A percentile compares a stretch with the other conserved stretches of the same genome.
These are phyloP conservation scores for Lodderomyces parapsilosis DNA, from an alignment of 1,139 yeast genomes.

Conservation along the genomic window DNA sequence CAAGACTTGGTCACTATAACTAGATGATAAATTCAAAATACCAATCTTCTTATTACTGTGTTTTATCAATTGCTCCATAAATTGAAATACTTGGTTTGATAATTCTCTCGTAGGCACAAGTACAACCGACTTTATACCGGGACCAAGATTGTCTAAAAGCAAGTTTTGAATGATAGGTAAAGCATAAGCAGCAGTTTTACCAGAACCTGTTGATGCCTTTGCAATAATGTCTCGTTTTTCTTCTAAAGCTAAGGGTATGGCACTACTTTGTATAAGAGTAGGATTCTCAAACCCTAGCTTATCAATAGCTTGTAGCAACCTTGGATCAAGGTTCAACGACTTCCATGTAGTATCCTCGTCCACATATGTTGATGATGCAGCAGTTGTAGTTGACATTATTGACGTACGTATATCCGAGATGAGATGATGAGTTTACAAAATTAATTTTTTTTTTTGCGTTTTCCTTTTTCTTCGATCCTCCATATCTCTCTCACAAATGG, in stretches of 20 bases:
- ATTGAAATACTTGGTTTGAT: slow-evolving; percentile 76
- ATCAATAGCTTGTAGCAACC: slow-evolving; percentile 81
- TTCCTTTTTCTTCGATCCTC: not conserved
- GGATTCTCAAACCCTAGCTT: slow-evolving; percentile 82
- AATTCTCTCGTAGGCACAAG: slow-evolving; percentile 86
- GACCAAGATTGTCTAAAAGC: slow-evolving; percentile 32
- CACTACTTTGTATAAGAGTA: slow-evolving; percentile 84
- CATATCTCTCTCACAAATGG: not conserved
- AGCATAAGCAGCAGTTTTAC: slow-evolving; percentile 83
- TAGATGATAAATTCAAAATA: slow-evolving; percentile 72
- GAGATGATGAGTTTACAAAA: not conserved
- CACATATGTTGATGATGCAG: slow-evolving; percentile 64
- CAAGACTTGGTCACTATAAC: slow-evolving; percentile 70
- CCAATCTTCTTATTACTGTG: slow-evolving; percentile 70
- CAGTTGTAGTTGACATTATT: slow-evolving; percentile 15
- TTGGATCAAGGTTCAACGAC: slow-evolving; percentile 69
- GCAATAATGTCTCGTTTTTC: slow-evolving; percentile 87
- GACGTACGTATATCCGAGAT: not conserved
- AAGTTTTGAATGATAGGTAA: slow-evolving; percentile 76
- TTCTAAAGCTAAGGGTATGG: slow-evolving; percentile 88
- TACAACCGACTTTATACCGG: slow-evolving; percentile 50
- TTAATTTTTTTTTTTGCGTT: not conserved
- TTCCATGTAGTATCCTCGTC: slow-evolving; percentile 75
- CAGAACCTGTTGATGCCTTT: slow-evolving; percentile 87
- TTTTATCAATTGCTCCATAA: slow-evolving; percentile 63